Conservation (phyloP, 2,329 filamentous ascomycete species). For the Nemania serpens region DNA sequence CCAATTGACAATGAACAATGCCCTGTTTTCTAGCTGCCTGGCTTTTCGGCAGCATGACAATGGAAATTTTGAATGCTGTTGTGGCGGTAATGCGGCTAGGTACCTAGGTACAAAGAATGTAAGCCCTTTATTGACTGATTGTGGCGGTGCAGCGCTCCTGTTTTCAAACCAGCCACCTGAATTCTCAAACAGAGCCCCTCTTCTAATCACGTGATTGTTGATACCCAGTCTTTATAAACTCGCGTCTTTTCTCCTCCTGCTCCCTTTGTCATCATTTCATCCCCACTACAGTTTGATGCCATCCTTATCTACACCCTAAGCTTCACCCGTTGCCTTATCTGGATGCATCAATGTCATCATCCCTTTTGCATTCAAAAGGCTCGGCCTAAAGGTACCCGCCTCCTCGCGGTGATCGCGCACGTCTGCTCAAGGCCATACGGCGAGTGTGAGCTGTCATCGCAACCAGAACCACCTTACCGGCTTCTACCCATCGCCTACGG, state of each 20-base stretch:
- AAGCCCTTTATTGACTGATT: no score
- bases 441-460: constrained; percentile 28
- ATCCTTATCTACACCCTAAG: constrained; percentile 2
- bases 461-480: constrained; percentile 29
- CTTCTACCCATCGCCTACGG: constrained; percentile 32
- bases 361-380: constrained; percentile 12
- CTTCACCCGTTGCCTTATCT: constrained; percentile 8
- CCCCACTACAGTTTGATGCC: constrained; percentile 1
- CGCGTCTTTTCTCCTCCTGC: not conserved
- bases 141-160: not conserved
- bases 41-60: no score
- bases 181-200: constrained; percentile 8
- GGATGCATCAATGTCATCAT: constrained; percentile 7
- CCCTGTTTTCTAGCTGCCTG: no score
- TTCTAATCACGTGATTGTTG: constrained; percentile 10
- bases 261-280: not conserved
- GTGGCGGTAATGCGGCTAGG: no score
- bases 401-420: constrained; percentile 30
- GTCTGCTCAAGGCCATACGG: constrained; percentile 28
- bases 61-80: no score
- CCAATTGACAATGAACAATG: no score
- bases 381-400: constrained; percentile 25
- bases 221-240: not conserved
- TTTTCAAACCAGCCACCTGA: not conserved
- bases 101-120: no score